These are phyloP conservation scores for Pichia sp. DNA, from an alignment of 1,139 yeast species.

Conservation along the genomic window DNA sequence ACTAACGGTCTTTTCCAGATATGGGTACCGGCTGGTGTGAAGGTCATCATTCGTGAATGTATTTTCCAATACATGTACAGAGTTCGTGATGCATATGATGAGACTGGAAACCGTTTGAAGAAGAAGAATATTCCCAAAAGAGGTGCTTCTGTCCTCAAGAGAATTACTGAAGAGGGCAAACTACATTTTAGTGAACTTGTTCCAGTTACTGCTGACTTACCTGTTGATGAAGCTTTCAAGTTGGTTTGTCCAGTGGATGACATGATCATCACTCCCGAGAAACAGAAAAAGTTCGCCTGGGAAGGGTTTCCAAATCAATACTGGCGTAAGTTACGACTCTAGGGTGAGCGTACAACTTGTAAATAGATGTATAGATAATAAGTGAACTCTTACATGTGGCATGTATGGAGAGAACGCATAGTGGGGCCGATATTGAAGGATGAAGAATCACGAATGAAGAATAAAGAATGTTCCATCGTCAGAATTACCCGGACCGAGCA, in stretches of 20 bases:
- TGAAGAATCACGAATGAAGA: too few species aligned
- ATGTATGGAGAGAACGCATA: too few species aligned
- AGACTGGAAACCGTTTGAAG: constrained; percentile 14
- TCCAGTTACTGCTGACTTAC: constrained; percentile 14
- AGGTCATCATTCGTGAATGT: constrained; percentile 36
- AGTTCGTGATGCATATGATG: constrained; percentile 12
- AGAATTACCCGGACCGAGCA: too few species aligned
- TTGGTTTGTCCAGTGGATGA: constrained; percentile 12
- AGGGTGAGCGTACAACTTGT: too few species aligned
- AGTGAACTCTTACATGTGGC: too few species aligned
- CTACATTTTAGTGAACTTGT: constrained; percentile 19
- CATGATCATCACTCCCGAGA: neutral
- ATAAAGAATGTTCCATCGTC: too few species aligned
- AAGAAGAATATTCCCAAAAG: constrained; percentile 11
- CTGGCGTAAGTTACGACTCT: constrained; percentile 19
- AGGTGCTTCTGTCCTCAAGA: constrained; percentile 11
- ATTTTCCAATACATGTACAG: constrained; percentile 27
- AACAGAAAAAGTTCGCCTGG: constrained; percentile 6
- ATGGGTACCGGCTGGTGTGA: constrained; percentile 42
- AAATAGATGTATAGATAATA: neutral
- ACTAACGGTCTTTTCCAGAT: constrained; percentile 42
- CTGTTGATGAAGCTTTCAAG: constrained; percentile 14
- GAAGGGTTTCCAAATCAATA: constrained; percentile 17
- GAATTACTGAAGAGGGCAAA: constrained; percentile 13
- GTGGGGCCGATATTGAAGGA: too few species aligned